Base-by-base conservation (phyloP, 768 basidiomycete genomes). In the Paxillus rubicundulus region DNA sequence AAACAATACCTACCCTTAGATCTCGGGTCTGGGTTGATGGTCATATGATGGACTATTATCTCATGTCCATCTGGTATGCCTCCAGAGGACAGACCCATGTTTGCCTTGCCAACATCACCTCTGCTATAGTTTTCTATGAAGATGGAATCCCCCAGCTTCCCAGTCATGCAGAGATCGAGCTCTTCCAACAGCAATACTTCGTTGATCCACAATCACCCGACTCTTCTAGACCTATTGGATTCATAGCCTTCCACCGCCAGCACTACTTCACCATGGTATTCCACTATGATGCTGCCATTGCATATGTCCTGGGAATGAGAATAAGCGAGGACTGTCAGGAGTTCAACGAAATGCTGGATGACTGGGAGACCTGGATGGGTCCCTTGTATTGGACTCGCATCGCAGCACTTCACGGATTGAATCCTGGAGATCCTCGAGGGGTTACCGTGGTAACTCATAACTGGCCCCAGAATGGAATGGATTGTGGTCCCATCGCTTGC, bases 401-500 rank as follows among this genome's bases (percentile, higher is more conserved):
- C 0, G 47, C 40, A 0, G 18, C 36, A 0, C 34, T 58, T n/a
- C 44, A 49, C 18, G 5, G 1, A 1, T 47, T 34, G 5, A 12
- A 44, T 27, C 8, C 28, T 24, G 43, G 39, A 17, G 38, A 45
- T 2, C 42, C 46, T 12, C 33, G 44, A 5, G 34, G 39, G 9
- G 39, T 46, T 2, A 3, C 37, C 0, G 36, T 58, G 4, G 24
- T 28, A 7, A 43, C 37, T 0, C 1, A 1, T 5, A 48, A 56
- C 27, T 49, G 50, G 30, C 6, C 4, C 1, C 39, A 45, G 17
- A 48, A 52, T 37, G 46, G 27, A 2, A 24, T 27, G 7, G 54
- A 57, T 7, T 59, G 55, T 57, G 45, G 55, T 3, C 49, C 58
- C 3, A 53, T 53, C 5, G n/a, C 52, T 10, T 20, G 10, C 40